Conservation (phyloP, 2,329 filamentous ascomycete species). For the Berkeleyomyces rouxiae region DNA sequence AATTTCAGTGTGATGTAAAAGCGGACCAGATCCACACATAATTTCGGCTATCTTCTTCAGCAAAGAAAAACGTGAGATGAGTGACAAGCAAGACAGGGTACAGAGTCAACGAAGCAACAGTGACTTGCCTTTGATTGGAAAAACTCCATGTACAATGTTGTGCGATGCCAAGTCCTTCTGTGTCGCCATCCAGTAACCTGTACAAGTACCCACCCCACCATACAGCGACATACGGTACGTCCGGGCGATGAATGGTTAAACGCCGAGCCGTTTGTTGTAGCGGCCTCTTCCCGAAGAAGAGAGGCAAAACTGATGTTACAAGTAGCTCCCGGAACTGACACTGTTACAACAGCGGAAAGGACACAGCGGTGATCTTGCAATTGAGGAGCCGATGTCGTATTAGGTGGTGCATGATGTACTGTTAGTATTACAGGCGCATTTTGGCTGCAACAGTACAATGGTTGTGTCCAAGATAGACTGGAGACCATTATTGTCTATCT, state of each 20-base stretch:
- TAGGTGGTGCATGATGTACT: background rate
- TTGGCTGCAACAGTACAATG: background rate
- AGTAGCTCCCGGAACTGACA: too few species aligned
- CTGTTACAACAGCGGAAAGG: too few species aligned
- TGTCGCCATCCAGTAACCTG: background rate
- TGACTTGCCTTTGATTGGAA: background rate
- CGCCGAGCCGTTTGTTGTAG: too few species aligned
- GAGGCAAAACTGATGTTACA: too few species aligned
- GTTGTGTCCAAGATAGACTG: too few species aligned
- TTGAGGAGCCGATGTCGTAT: background rate
- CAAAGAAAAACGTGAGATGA: background rate
- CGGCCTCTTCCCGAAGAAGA: too few species aligned
- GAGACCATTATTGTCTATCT: too few species aligned
- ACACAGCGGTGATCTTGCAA: background rate
- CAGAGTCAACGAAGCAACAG: background rate
- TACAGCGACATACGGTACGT: too few species aligned
- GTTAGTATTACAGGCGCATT: background rate
- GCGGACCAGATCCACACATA: background rate
- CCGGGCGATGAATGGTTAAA: too few species aligned
- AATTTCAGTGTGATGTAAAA: background rate
- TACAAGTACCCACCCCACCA: too few species aligned
- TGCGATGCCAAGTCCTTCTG: background rate
- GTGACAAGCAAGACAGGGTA: background rate
- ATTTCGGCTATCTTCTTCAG: background rate
- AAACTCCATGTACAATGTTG: background rate